phyloP scores from a whole-genome alignment of 192 early-diverging fungal species.

The Tieghemiomyces parasiticus region DNA sequence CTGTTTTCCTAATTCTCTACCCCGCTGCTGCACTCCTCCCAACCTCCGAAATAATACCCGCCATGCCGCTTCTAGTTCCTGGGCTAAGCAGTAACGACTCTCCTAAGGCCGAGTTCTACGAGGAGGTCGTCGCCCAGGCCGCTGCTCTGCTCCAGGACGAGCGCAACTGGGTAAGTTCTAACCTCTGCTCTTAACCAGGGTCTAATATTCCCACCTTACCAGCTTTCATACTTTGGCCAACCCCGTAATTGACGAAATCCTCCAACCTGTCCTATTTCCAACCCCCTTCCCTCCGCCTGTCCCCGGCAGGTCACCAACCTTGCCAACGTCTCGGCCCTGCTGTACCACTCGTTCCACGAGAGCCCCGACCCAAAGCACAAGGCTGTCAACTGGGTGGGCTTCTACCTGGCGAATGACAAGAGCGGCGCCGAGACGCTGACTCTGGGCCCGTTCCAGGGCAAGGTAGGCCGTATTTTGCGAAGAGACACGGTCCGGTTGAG shows the following conservation, averaged over 20 bases:
- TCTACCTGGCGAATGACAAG: conserved; percentile 51
- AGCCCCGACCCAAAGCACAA: conserved; percentile 40
- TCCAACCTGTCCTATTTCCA: too few species aligned
- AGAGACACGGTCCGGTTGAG: too few species aligned
- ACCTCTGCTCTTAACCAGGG: too few species aligned
- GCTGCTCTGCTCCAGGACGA: conserved; percentile 49
- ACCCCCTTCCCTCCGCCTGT: too few species aligned
- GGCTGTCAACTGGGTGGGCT: conserved; percentile 66
- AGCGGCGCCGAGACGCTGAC: conserved; percentile 27
- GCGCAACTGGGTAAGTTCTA: conserved; percentile 50
- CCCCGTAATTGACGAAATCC: too few species aligned
- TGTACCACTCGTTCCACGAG: conserved; percentile 61
- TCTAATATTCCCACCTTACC: too few species aligned
- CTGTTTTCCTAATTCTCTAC: neutral
- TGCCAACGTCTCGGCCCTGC: conserved; percentile 61
- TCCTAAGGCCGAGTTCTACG: conserved; percentile 59
- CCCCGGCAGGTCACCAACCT: too few species aligned
- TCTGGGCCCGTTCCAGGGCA: conserved; percentile 87
- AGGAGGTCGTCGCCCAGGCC: conserved; percentile 37
- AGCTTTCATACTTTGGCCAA: too few species aligned
- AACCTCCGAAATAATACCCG: neutral
- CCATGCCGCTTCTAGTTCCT: conserved; percentile 23
- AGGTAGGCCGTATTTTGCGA: too few species aligned
- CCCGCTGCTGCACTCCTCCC: neutral
- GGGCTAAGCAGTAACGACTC: conserved; percentile 22